Percentiles rank a stretch among this genome's conserved stretches.
Conservation (phyloP, 1,139 yeast genomes). For the Saccharomyces hybrid region DNA sequence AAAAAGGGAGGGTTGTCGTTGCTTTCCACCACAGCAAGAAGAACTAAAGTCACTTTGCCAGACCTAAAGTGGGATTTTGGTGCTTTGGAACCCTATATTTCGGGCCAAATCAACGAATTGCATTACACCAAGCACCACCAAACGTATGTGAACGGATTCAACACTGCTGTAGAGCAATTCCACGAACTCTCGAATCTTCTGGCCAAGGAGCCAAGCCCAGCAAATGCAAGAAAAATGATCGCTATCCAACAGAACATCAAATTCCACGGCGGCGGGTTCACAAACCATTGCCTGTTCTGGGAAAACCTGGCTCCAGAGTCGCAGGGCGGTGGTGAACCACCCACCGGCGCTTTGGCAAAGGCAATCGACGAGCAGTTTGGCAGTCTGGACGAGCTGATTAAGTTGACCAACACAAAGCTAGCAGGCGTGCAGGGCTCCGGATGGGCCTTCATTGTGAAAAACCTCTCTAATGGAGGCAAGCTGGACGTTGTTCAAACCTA, state of each 20-base stretch:
- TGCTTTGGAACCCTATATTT: slow-evolving; percentile 84
- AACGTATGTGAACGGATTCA: slow-evolving; percentile 85
- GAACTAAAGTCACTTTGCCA: slow-evolving; percentile 73
- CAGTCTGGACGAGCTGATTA: slow-evolving; percentile 62
- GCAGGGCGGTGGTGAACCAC: slow-evolving; percentile 81
- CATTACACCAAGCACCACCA: slow-evolving; percentile 94
- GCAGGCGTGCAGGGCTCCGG: slow-evolving; percentile 97
- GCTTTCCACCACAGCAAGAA: slow-evolving; percentile 14
- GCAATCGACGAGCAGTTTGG: slow-evolving; percentile 67
- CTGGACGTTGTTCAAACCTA: slow-evolving; percentile 79
- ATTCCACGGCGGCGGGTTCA: slow-evolving; percentile 93
- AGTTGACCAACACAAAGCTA: slow-evolving; percentile 63
- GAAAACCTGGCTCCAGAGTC: slow-evolving; percentile 78
- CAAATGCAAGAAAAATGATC: slow-evolving; percentile 28
- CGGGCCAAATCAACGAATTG: slow-evolving; percentile 81
- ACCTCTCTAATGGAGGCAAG: slow-evolving; percentile 63
- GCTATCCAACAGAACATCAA: slow-evolving; percentile 70
- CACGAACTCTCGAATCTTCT: slow-evolving; percentile 61
- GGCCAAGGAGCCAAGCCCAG: slow-evolving; percentile 59
- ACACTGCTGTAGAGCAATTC: slow-evolving; percentile 71
- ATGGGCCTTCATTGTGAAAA: slow-evolving; percentile 93
- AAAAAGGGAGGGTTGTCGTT: slow-evolving; percentile 1
- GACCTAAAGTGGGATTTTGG: slow-evolving; percentile 81
- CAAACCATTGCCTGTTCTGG: slow-evolving; percentile 86
- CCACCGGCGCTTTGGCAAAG: slow-evolving; percentile 48